A percentile compares a stretch with the other conserved stretches of the same genome.
phyloP scores from a whole-genome alignment of 768 basidiomycete genomes.

The Boletus fagicola region DNA sequence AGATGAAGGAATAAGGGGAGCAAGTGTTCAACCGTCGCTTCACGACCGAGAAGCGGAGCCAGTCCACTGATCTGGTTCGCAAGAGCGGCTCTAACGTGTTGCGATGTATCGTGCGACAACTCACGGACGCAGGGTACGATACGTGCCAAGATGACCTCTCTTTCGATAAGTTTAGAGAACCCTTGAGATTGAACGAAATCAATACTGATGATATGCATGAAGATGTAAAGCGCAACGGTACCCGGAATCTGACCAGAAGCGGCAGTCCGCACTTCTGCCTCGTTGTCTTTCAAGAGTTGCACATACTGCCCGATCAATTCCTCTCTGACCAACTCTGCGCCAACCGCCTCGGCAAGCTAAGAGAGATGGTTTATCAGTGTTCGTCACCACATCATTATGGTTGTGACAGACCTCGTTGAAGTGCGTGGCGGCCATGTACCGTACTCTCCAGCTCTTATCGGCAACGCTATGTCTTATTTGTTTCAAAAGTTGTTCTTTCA shows the following conservation, averaged over 20 bases:
- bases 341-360: conserved; percentile 89
- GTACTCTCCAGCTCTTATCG: conserved; percentile 98
- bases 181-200: conserved; percentile 47
- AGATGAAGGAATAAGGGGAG: conserved; percentile 94
- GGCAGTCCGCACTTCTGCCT: conserved; percentile 97
- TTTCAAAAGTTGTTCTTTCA: conserved; percentile 84
- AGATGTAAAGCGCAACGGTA: conserved; percentile 33
- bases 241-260: conserved; percentile 97
- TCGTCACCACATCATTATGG: not conserved
- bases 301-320: conserved; percentile 94
- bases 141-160: conserved; percentile 88
- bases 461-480: conserved; percentile 85
- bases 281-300: conserved; percentile 93
- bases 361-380: not conserved
- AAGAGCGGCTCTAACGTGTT: conserved; percentile 95
- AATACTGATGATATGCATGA: not conserved
- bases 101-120: conserved; percentile 88
- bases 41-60: conserved; percentile 89
- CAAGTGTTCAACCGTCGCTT: conserved; percentile 94
- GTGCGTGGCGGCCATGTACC: conserved; percentile 97
- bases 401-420: conserved; percentile 77
- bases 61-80: conserved; percentile 96
- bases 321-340: conserved; percentile 85
- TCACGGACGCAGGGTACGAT: conserved; percentile 95
- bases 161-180: conserved; percentile 90